Conservation (phyloP, 148 eudicot genomes). For the Euryodendron excelsum region DNA sequence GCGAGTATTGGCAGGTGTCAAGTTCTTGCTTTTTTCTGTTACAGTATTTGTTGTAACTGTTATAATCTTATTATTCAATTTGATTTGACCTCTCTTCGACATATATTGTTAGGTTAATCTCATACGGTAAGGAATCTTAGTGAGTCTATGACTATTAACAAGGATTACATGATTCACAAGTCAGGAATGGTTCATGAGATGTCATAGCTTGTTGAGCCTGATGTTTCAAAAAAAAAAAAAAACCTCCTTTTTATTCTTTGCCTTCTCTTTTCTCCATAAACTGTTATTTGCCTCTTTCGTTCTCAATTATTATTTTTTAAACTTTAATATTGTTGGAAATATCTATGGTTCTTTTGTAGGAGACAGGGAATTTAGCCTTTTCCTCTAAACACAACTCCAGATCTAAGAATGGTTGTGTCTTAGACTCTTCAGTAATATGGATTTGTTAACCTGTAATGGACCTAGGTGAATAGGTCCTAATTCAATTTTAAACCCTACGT, state of each 20-base stretch:
- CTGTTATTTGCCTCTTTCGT: background rate
- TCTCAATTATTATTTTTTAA: background rate
- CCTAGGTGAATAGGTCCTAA: too few species aligned
- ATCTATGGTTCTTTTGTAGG: too few species aligned
- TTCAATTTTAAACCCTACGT: too few species aligned
- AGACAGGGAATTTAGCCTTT: too few species aligned
- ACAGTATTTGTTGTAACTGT: background rate
- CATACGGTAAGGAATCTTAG: background rate
- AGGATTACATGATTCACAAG: background rate
- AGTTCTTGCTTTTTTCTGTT: background rate
- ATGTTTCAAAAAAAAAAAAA: conserved; percentile 2
- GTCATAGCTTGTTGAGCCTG: background rate
- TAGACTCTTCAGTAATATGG: too few species aligned
- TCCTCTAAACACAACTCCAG: too few species aligned
- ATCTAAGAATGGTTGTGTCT: too few species aligned
- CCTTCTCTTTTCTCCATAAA: background rate
- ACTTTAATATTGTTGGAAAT: background rate
- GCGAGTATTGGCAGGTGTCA: conserved; percentile 57
- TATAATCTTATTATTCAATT: background rate
- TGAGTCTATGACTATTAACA: background rate
- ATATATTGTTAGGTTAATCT: background rate
- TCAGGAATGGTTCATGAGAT: background rate
- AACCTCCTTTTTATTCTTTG: background rate
- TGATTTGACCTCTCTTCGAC: background rate
- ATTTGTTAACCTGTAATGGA: too few species aligned